Base-by-base conservation (phyloP, 805 yeast species). In the Barnettozyma siamensis region DNA sequence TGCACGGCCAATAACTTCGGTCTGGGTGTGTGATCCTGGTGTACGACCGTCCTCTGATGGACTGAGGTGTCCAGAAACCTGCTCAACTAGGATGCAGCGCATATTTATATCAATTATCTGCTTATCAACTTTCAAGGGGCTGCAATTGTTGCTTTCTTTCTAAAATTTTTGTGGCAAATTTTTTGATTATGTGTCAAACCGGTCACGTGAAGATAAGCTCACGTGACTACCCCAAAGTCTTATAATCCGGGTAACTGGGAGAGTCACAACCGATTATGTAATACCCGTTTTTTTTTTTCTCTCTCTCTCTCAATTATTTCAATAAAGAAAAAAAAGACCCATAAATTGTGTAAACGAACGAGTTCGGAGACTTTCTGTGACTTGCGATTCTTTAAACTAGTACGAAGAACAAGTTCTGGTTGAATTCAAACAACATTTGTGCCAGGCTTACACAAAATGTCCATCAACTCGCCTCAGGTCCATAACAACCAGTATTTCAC, bases 381-480 rank as follows among this genome's bases (percentile, higher is more conserved):
- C 9, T 21, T 29, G 16, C 16, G 31, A 26, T 10, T 15, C 17
- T 27, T 18, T 26, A 8, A 16, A n/a, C 31, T 15, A 31, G 33
- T 31, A 18, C 12, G 19, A 35, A 13, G 4, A 28, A n/a, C 18
- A 15, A 7, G 5, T 20, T 9, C 5, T 13, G 19, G 10, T 23
- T 23, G 10, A 23, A 23, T 7, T 7, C 7, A 23, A 23, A 23
- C 26, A 23, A 23, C n/a, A 23, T 23, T 10, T 23, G 26, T 23
- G 26, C 10, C 7, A 7, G 10, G 10, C 10, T 13, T 13, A 11
- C 29, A 8, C 3, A 33, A 12, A n/a, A 51, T 50, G 57, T 50
- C 54, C 4, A 39, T 54, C 35, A 54, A 54, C 26, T 47, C 55
- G 6, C 52, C 55, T 9, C 55, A 47, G 42, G 40, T 44, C 21